These are phyloP conservation scores for Phanerodontia chrysosporium DNA, from an alignment of 768 basidiomycete species.

Conservation along the genomic window DNA sequence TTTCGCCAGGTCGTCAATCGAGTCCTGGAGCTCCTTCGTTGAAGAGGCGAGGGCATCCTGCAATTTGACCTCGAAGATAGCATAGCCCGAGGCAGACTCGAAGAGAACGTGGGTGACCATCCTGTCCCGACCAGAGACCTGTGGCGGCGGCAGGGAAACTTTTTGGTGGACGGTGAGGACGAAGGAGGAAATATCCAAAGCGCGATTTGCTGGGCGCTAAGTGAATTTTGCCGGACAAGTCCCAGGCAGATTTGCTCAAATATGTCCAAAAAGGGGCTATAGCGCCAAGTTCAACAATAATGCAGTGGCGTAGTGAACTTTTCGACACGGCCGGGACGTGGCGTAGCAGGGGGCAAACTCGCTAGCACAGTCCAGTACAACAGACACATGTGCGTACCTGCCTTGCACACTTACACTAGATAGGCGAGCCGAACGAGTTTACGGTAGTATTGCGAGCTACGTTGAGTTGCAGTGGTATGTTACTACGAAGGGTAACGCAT, in stretches of 20 bases:
- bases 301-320: too few species aligned
- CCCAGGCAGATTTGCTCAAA: not conserved
- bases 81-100: conserved; percentile 93
- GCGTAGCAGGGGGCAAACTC: too few species aligned
- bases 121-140: conserved; percentile 12
- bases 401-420: too few species aligned
- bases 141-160: not conserved
- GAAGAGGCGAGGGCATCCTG: conserved; percentile 84
- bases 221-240: not conserved
- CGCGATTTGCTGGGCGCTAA: not conserved
- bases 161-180: not conserved
- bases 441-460: too few species aligned
- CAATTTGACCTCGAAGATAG: conserved; percentile 83
- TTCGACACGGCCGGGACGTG: too few species aligned
- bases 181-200: not conserved
- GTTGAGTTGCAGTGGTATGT: too few species aligned
- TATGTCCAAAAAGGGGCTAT: not conserved
- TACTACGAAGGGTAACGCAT: too few species aligned
- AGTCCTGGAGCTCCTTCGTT: conserved; percentile 75
- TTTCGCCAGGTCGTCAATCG: conserved; percentile 80
- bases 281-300: too few species aligned
- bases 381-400: too few species aligned
- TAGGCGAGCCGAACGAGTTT: too few species aligned
- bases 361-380: too few species aligned
- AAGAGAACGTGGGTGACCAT: conserved; percentile 87